Evolutionary conservation across 345 rosid species (phyloP), one percentile per base, ranked within the genome.

Genomic region (Aquilaria malaccensis): DNA sequence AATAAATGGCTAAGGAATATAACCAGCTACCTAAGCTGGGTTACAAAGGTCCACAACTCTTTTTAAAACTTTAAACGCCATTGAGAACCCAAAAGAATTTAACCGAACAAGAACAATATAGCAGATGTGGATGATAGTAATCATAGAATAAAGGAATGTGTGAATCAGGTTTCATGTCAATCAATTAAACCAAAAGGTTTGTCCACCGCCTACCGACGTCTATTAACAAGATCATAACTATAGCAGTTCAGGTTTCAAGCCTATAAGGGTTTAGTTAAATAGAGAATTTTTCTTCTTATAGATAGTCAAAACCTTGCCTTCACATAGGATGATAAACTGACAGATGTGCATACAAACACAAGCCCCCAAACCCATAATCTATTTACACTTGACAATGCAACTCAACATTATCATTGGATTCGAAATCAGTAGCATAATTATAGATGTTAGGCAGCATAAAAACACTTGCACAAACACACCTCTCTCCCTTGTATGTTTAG

Each of bases 341-440:
- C 46, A 56, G 13, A 64, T 3, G 51, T 50, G 67, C 63, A 63
- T 51, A 69, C 72, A 72, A 67, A 50, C 66, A 73, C 63, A 62
- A 62, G 56, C 59, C 30, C 67, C 76, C 77, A 68, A 72, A 73
- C 60, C 33, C 43, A 73, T 10, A 60, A 61, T 33, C 50, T 55
- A 45, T 60, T 13, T 46, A 54, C 22, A 45, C 59, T 32, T 57
- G 64, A 22, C 22, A 22, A 22, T 22, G 22, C 22, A 22, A 22
- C 22, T 22, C 22, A 22, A 22, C 22, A 22, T 22, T 22, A 22
- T 22, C 22, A 22, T 22, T 22, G 22, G 22, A 22, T 22, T 22
- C 22, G 22, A 22, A 22, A 22, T 22, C 22, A 22, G 22, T 22
- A 22, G 22, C 22, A 22, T 22, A 22, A 22, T 22, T 22, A 22